A percentile compares a stretch with the other conserved stretches of the same genome.
Evolutionary conservation across 371 early-diverging fungal genomes (phyloP).

Genomic region (Rhizopus arrhizus): DNA sequence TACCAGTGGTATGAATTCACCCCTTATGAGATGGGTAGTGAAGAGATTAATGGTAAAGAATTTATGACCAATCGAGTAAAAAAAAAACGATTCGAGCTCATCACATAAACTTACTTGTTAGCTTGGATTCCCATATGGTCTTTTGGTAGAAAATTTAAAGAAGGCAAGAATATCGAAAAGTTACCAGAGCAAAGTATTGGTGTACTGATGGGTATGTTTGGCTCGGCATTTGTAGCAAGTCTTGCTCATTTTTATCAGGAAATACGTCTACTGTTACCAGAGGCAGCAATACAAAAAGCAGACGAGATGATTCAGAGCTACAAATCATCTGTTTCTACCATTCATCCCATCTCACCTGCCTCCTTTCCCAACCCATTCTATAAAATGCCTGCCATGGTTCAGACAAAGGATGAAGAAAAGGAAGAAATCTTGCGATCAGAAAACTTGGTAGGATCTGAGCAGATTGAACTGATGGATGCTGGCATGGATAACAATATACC

Average conservation of each 20-base stretch:
- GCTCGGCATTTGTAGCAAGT: constrained; percentile 69
- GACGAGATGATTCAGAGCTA: constrained; percentile 45
- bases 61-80: background rate
- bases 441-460: constrained; percentile 20
- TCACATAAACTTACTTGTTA: background rate
- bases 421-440: constrained; percentile 26
- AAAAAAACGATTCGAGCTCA: background rate
- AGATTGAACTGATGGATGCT: constrained; percentile 70
- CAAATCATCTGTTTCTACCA: constrained; percentile 44
- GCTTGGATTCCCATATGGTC: constrained; percentile 77
- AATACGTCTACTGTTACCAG: constrained; percentile 44
- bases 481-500: constrained; percentile 79
- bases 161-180: constrained; percentile 57
- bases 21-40: constrained; percentile 75
- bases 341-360: constrained; percentile 58
- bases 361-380: constrained; percentile 61
- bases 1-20: constrained; percentile 82
- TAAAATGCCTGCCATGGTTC: constrained; percentile 26
- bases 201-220: constrained; percentile 66
- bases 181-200: constrained; percentile 67
- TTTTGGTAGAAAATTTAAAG: constrained; percentile 68
- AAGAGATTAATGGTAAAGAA: constrained; percentile 60
- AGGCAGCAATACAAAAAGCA: constrained; percentile 25
- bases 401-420: constrained; percentile 10
- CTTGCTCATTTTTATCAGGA: constrained; percentile 62